These are phyloP conservation scores for Capillidium heterosporum DNA, from an alignment of 371 early-diverging fungal species.

Conservation along the genomic window DNA sequence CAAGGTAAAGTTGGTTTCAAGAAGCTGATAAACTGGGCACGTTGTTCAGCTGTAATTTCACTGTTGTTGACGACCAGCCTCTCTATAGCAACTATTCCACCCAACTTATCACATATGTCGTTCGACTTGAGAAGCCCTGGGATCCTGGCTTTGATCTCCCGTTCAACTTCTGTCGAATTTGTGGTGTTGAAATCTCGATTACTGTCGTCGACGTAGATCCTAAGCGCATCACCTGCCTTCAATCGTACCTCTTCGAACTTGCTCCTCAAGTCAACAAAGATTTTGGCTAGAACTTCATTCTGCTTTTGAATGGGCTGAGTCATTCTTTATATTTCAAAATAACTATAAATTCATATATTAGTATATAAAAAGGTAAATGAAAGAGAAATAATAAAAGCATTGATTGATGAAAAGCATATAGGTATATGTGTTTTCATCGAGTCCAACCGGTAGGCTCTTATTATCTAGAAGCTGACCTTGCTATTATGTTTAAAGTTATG, in stretches of 20 bases:
- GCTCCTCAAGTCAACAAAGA: conserved; percentile 1
- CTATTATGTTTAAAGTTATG: too few species aligned
- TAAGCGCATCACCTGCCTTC: neutral
- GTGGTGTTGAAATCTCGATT: neutral
- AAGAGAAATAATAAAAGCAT: too few species aligned
- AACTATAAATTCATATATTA: too few species aligned
- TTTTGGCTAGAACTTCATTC: neutral
- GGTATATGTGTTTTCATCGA: too few species aligned
- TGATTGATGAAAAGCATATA: too few species aligned
- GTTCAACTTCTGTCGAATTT: neutral
- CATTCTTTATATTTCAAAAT: too few species aligned
- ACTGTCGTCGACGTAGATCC: neutral
- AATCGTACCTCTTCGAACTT: conserved; percentile 6
- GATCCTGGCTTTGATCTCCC: conserved; percentile 7
- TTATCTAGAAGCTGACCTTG: too few species aligned
- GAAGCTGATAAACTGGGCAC: conserved; percentile 69
- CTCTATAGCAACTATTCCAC: conserved; percentile 28
- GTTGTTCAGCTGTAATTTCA: conserved; percentile 67
- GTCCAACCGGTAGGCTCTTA: too few species aligned
- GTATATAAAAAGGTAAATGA: too few species aligned
- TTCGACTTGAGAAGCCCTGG: conserved; percentile 10
- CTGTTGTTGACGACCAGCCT: conserved; percentile 67
- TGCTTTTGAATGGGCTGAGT: too few species aligned
- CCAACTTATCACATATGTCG: conserved; percentile 10
- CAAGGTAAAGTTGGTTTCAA: conserved; percentile 64